Conservation (phyloP, 768 basidiomycete genomes). For the Kwoniella sp. region DNA sequence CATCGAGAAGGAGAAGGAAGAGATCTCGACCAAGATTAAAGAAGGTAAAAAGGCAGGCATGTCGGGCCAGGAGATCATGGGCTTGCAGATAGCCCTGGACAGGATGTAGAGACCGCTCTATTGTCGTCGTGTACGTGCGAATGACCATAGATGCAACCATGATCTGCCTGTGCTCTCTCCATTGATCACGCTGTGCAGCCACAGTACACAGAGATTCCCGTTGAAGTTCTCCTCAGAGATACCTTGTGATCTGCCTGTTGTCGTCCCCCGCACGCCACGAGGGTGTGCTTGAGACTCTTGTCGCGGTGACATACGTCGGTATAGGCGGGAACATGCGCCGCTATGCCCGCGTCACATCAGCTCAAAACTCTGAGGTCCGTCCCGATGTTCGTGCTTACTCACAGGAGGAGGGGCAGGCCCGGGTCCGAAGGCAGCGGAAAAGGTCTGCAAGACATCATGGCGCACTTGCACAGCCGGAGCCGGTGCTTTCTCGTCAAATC, state of each 20-base stretch:
- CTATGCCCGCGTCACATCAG: not conserved
- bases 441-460: not conserved
- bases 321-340: slow-evolving; percentile 15
- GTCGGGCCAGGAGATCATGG: not conserved
- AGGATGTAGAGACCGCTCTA: slow-evolving; percentile 12
- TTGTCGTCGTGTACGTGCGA: too few species aligned
- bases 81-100: slow-evolving; percentile 21
- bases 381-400: not conserved
- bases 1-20: slow-evolving; percentile 42
- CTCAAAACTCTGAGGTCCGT: not conserved
- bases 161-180: not conserved
- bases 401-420: slow-evolving; percentile 14
- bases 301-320: slow-evolving; percentile 3
- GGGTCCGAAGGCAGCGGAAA: slow-evolving; percentile 15
- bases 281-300: slow-evolving; percentile 4
- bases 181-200: too few species aligned
- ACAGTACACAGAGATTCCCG: too few species aligned
- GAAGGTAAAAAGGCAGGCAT: slow-evolving; percentile 39
- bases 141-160: not conserved
- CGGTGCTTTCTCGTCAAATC: slow-evolving; percentile 6
- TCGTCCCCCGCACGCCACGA: slow-evolving; percentile 9
- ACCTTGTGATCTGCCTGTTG: not conserved
- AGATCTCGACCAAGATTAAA: slow-evolving; percentile 32
- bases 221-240: not conserved
- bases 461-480: slow-evolving; percentile 1